Base-by-base conservation (phyloP, 306 rosid genomes). In the Prunus fruticosa region DNA sequence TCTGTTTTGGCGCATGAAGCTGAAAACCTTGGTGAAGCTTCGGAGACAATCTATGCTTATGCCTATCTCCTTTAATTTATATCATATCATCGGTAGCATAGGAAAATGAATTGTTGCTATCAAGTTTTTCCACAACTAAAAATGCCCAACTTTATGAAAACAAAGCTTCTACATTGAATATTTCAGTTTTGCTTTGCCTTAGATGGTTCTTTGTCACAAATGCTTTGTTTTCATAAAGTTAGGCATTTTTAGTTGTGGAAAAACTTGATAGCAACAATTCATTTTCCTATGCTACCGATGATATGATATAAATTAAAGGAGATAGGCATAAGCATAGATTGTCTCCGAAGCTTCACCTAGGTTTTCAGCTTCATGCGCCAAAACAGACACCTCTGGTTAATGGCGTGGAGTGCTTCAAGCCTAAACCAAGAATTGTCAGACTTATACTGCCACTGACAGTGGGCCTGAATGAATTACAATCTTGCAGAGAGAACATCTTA, bases 21-120 rank as follows among this genome's bases (percentile, higher is more conserved):
- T 80, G 87, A 87, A 83, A 80, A 54, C 79, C 79, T 80, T 81
- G 93, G 92, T 89, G 93, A 89, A 88, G 73, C 82, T 80, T 78
- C 82, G 46, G 67, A 80, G 83, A 80, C 80, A 74, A 81, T 67
- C 65, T 82, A 58, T 78, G 73, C 64, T 73, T 66, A 70, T 52
- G 74, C 67, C 65, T 77, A 50, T 79, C 64, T 74, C 46, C 51
- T 67, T 73, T 84, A 73, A 75, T 63, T 20, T 22, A 64, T 54
- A 30, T 47, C 38, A 5, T 32, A 32, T 32, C 30, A 32, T 4
- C 0, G 16, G 38, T 22, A 72, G 1, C 11, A 12, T 56, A 20
- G 32, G 20, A 52, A 71, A 43, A 19, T 3, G 19, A 30, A 28
- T 71, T 12, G 53, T 58, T 62, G 20, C 67, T 56, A 7, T 72